A percentile compares a stretch with the other conserved stretches of the same genome.
Evolutionary conservation across 768 basidiomycete species (phyloP).

Genomic region (Lepiota subincarnata): DNA sequence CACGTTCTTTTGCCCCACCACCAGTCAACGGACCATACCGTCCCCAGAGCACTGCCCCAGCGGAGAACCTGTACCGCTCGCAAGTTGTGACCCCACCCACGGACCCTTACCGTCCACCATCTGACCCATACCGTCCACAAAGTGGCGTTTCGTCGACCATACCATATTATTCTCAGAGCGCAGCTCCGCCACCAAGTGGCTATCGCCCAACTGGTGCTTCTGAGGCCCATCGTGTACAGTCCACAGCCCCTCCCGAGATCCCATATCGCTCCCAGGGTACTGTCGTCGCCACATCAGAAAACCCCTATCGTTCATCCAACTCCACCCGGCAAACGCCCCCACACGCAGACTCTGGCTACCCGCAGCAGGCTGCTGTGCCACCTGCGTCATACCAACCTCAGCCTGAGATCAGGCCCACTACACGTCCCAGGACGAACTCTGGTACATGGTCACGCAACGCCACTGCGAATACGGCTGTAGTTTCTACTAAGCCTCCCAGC

Average conservation of each 20-base stretch:
- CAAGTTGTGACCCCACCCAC: not conserved
- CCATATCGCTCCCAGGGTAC: slow-evolving; percentile 2
- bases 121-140: slow-evolving; percentile 2
- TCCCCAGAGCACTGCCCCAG: slow-evolving; percentile 2
- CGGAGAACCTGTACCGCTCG: not conserved
- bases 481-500: slow-evolving; percentile 1
- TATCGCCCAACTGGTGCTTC: not conserved
- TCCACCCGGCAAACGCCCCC: not conserved
- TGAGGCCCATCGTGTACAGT: slow-evolving; percentile 8
- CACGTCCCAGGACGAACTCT: slow-evolving; percentile 9
- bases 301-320: too few relatives aligned
- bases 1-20: not conserved
- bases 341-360: not conserved
- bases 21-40: not conserved
- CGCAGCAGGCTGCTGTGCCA: not conserved
- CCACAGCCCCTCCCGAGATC: slow-evolving; percentile 8
- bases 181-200: not conserved
- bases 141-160: not conserved
- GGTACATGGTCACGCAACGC: slow-evolving; percentile 9
- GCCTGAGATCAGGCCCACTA: not conserved
- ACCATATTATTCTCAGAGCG: slow-evolving; percentile 9
- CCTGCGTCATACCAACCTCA: not conserved
- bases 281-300: not conserved
- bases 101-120: not conserved
- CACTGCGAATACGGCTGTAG: not conserved